Percentiles rank a stretch among this genome's conserved stretches.
phyloP scores from a whole-genome alignment of 202 grass and related monocot species.

The Cymbopogon flexuosus region DNA sequence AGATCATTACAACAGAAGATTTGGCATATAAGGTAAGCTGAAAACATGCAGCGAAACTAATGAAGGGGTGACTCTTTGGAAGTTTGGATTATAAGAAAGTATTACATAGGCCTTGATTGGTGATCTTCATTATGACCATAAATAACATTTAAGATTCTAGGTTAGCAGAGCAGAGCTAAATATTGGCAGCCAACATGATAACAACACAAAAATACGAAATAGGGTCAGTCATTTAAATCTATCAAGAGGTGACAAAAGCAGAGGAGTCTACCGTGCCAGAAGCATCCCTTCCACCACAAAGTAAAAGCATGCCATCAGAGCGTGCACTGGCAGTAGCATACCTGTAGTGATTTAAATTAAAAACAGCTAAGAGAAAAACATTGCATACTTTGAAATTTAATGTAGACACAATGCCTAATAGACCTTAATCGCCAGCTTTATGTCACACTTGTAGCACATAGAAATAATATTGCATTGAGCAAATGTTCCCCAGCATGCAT shows the following conservation, averaged over 20 bases:
- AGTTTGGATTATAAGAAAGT: not conserved
- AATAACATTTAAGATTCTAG: not conserved
- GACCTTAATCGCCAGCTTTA: slow-evolving; percentile 17
- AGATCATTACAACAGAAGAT: slow-evolving; percentile 4
- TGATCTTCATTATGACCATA: slow-evolving; percentile 6
- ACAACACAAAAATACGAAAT: too few relatives aligned
- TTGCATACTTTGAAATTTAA: slow-evolving; percentile 22
- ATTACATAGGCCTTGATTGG: not conserved
- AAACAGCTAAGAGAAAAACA: slow-evolving; percentile 36
- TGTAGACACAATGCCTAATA: not conserved
- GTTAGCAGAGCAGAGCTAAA: slow-evolving; percentile 21
- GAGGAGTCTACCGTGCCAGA: slow-evolving; percentile 66
- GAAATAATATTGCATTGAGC: slow-evolving; percentile 6
- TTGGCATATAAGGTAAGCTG: not conserved
- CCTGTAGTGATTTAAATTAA: slow-evolving; percentile 49
- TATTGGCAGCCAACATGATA: not conserved
- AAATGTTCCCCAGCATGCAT: slow-evolving; percentile 7
- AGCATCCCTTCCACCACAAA: slow-evolving; percentile 95
- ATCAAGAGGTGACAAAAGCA: slow-evolving; percentile 32
- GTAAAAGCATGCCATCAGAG: slow-evolving; percentile 96
- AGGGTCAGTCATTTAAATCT: not conserved
- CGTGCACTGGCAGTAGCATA: slow-evolving; percentile 96
- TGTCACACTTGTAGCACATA: slow-evolving; percentile 14
- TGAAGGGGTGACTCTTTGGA: not conserved
- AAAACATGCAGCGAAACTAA: slow-evolving; percentile 23